These are phyloP conservation scores for Cymbopogon flexuosus DNA, from an alignment of 202 grass and related monocot species.

Conservation along the genomic window DNA sequence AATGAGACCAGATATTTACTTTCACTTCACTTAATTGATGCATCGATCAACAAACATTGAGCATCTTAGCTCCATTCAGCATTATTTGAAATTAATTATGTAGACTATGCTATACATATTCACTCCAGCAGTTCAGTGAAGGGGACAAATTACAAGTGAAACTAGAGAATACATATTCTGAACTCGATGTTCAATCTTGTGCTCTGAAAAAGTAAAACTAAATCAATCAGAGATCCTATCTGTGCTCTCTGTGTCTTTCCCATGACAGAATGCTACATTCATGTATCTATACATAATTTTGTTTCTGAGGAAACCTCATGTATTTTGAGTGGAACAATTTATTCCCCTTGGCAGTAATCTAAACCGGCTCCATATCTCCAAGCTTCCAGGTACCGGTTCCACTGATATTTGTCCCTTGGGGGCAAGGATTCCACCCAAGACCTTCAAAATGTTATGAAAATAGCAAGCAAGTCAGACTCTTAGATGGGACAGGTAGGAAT, in stretches of 20 bases:
- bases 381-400: slow-evolving; percentile 75
- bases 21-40: neutral
- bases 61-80: neutral
- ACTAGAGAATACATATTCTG: neutral
- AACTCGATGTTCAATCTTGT: neutral
- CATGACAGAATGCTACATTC: neutral
- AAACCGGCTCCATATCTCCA: slow-evolving; percentile 95
- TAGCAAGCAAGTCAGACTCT: slow-evolving; percentile 10
- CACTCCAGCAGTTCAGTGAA: neutral
- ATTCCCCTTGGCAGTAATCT: slow-evolving; percentile 70
- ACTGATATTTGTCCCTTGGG: slow-evolving; percentile 60
- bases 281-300: neutral
- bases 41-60: neutral
- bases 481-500: neutral
- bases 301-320: neutral
- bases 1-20: neutral
- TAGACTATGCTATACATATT: neutral
- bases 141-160: neutral
- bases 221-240: neutral
- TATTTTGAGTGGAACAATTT: slow-evolving; percentile 1
- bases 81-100: slow-evolving; percentile 3
- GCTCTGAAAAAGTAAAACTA: neutral
- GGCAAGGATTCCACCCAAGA: slow-evolving; percentile 66
- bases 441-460: slow-evolving; percentile 34
- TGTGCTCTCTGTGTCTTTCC: neutral